Evolutionary conservation across 805 yeast genomes (phyloP), one percentile per base, ranked within the genome.

Genomic region (Candida hungchunana): DNA sequence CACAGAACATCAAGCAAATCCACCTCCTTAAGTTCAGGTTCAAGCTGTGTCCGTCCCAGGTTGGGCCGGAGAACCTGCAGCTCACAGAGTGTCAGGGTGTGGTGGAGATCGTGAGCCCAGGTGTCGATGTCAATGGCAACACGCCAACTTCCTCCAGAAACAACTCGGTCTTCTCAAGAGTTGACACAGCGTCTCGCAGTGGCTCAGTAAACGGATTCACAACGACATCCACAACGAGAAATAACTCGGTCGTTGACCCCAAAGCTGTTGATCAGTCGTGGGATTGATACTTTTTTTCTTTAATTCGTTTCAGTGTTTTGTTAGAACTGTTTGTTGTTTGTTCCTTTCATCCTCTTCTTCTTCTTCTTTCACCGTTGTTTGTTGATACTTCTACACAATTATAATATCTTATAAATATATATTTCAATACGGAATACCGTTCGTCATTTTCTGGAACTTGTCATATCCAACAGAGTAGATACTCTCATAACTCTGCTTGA

Each of bases 371-470:
- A n/a, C n/a, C n/a, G n/a, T n/a, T 20, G 23, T 20, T 20, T 20
- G 8, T 8, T 20, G 8, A 8, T 20, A 8, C 11, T 20, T 20
- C 23, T 20, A 20, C 23, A 20, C 8, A 8, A 20, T 20, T 20
- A 8, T 20, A 20, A 20, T 16, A 26, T 6, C 15, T 26, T 7
- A 13, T 12, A 9, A n/a, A 13, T 20, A 14, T 15, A 4, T 26
- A 8, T 19, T 13, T 37, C 32, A 89, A 55, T 89, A 90, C 13
- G 98, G 98, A 59, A 93, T 93, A 40, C 99, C 99, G 53, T 93
- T 93, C 24, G 98, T 93, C 47, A 93, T 59, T 53, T 95, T 71
- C 63, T 93, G 99, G 77, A 93, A 93, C 64, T 89, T 97, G 57
- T 93, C 99, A 60, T 93, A 93, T 15, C 96, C 97, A 55, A 81